These are phyloP conservation scores for Mycena polygramma DNA, from an alignment of 768 basidiomycete species.

Conservation along the genomic window DNA sequence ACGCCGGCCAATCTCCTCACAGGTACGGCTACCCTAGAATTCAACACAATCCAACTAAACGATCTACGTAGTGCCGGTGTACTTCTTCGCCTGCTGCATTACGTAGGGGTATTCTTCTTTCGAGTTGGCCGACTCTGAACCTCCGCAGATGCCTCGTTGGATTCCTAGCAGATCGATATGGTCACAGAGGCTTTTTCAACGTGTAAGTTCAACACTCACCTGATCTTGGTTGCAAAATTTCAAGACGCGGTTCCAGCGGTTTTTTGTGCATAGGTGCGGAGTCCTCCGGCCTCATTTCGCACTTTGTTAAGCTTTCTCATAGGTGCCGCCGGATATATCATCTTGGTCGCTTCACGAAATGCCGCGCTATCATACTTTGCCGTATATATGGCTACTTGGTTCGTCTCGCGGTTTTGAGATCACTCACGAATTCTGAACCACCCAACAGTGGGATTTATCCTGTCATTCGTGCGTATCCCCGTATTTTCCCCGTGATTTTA, in stretches of 20 bases:
- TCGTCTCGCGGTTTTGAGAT: slow-evolving; percentile 39
- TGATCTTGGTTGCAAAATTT: slow-evolving; percentile 34
- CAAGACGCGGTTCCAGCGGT: slow-evolving; percentile 43
- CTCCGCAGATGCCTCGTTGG: slow-evolving; percentile 57
- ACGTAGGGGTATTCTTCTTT: slow-evolving; percentile 56
- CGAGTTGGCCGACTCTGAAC: not conserved
- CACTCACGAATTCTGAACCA: slow-evolving; percentile 10
- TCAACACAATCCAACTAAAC: too few species aligned
- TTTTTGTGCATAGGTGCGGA: slow-evolving; percentile 39
- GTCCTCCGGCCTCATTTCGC: not conserved
- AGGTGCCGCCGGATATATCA: slow-evolving; percentile 78
- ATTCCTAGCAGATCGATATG: slow-evolving; percentile 71
- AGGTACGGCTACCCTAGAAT: too few species aligned
- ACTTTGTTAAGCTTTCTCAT: slow-evolving; percentile 12
- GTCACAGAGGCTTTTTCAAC: slow-evolving; percentile 73
- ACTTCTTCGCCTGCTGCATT: slow-evolving; percentile 73
- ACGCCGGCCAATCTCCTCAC: slow-evolving; percentile 83
- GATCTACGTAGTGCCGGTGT: slow-evolving; percentile 69
- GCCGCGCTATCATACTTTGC: slow-evolving; percentile 79
- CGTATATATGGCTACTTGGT: slow-evolving; percentile 79
- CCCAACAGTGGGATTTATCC: slow-evolving; percentile 77
- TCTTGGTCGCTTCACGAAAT: slow-evolving; percentile 72
- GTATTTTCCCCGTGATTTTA: not conserved
- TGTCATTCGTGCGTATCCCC: slow-evolving; percentile 61
- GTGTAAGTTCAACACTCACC: slow-evolving; percentile 57